A percentile compares a stretch with the other conserved stretches of the same genome.
phyloP scores from a whole-genome alignment of 305 asterid species.

The Fraxinus sp. region DNA sequence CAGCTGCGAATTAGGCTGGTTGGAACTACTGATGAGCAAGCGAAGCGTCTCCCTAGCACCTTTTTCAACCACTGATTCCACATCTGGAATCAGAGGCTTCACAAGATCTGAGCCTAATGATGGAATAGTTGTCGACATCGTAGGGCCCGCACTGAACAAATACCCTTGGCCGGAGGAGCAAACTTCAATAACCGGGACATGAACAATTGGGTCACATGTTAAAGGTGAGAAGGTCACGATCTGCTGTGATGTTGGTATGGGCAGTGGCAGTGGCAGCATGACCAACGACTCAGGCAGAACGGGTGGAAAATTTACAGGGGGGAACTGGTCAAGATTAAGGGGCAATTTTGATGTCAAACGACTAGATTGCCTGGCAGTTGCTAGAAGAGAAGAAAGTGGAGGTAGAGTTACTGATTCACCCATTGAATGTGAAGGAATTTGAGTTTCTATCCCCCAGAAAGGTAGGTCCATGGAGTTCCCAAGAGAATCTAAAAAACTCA shows the following conservation, averaged over 20 bases:
- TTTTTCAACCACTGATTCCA: conserved; percentile 65
- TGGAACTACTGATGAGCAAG: conserved; percentile 69
- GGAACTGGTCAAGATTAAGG: conserved; percentile 44
- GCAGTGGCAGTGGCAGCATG: conserved; percentile 25
- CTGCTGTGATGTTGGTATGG: conserved; percentile 63
- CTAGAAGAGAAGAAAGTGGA: conserved; percentile 54
- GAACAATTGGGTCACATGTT: conserved; percentile 85
- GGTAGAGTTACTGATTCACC: conserved; percentile 52
- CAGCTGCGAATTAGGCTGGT: conserved; percentile 51
- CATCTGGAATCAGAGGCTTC: conserved; percentile 60
- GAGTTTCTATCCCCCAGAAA: conserved; percentile 31
- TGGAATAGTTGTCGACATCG: conserved; percentile 57
- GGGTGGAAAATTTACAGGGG: conserved; percentile 62
- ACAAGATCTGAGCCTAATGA: conserved; percentile 50
- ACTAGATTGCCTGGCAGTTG: conserved; percentile 46
- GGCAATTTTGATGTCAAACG: conserved; percentile 44
- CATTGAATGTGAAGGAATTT: conserved; percentile 39
- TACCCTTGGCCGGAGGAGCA: conserved; percentile 97
- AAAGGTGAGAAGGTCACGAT: conserved; percentile 77
- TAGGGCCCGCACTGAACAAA: conserved; percentile 73
- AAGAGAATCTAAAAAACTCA: conserved; percentile 36
- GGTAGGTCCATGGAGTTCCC: conserved; percentile 37
- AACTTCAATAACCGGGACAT: conserved; percentile 75
- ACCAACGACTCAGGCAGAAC: conserved; percentile 53
- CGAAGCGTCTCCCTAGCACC: conserved; percentile 86